A percentile compares a stretch with the other conserved stretches of the same genome.
Conservation (phyloP, 805 yeast species). For the Millerago galiae region DNA sequence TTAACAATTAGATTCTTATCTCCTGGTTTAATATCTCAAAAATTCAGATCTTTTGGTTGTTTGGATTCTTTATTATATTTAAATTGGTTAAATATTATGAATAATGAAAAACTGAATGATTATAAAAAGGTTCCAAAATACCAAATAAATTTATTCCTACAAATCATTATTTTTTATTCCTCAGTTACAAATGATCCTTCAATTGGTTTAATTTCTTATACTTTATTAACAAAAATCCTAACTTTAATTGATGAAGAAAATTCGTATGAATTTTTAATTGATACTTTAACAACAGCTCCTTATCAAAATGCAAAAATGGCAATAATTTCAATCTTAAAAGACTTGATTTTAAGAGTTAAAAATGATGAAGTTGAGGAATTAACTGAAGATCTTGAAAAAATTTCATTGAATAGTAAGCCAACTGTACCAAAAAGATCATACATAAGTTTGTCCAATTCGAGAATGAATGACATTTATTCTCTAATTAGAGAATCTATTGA, state of each 20-base stretch:
- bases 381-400: constrained; percentile 2
- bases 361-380: constrained; percentile 8
- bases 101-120: constrained; percentile 15
- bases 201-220: constrained; percentile 40
- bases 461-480: constrained; percentile 37
- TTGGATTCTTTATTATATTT: constrained; percentile 28
- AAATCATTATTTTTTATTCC: constrained; percentile 32
- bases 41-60: constrained; percentile 18
- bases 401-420: constrained; percentile 21
- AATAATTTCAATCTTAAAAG: constrained; percentile 62
- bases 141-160: constrained; percentile 33
- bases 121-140: constrained; percentile 25
- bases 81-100: constrained; percentile 30
- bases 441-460: constrained; percentile 36
- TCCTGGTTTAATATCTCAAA: constrained; percentile 29
- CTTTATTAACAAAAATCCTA: constrained; percentile 59
- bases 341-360: constrained; percentile 40
- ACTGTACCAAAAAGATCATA: constrained; percentile 37
- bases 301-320: constrained; percentile 53
- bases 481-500: constrained; percentile 34
- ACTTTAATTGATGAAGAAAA: constrained; percentile 49
- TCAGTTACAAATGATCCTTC: constrained; percentile 32
- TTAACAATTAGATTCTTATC: constrained; percentile 35
- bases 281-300: constrained; percentile 63
- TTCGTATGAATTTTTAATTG: constrained; percentile 54